phyloP scores from a whole-genome alignment of 352 stramenopile genomes.

The Phytopythium litorale region DNA sequence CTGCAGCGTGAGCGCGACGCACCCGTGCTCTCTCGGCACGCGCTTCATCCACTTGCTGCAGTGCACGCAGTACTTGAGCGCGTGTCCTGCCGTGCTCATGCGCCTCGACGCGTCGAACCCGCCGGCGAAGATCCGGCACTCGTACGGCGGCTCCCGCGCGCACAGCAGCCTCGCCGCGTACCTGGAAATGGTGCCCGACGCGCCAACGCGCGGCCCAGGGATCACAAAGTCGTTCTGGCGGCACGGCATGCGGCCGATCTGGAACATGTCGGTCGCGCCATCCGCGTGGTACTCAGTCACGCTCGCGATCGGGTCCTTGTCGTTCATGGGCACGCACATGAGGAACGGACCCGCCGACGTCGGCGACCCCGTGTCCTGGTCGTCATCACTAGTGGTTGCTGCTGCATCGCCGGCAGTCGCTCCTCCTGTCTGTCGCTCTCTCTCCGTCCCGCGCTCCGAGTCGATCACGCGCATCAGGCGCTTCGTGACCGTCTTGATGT shows the following conservation, averaged over 20 bases:
- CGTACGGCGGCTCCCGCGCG: conserved; percentile 46
- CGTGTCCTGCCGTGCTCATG: conserved; percentile 59
- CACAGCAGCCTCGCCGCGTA: conserved; percentile 71
- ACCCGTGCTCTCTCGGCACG: conserved; percentile 34
- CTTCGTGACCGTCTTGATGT: conserved; percentile 45
- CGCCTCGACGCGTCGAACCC: conserved; percentile 55
- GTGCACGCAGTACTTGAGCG: conserved; percentile 52
- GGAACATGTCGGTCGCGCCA: conserved; percentile 58
- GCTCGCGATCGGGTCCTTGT: conserved; percentile 46
- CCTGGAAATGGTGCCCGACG: conserved; percentile 71
- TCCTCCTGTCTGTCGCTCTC: not conserved
- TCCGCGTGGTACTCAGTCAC: conserved; percentile 64
- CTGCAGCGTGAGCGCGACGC: conserved; percentile 29
- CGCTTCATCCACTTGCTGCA: conserved; percentile 58
- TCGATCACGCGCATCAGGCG: conserved; percentile 58
- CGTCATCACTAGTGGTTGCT: not conserved
- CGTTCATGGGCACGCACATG: conserved; percentile 73
- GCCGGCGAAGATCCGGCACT: conserved; percentile 63
- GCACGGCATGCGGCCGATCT: conserved; percentile 79
- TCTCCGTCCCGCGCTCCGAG: conserved; percentile 10
- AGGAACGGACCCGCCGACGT: conserved; percentile 22
- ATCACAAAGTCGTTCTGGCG: conserved; percentile 77
- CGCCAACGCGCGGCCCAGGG: conserved; percentile 62
- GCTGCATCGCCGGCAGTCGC: not conserved
- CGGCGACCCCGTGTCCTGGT: not conserved